Conservation (phyloP, 2,329 filamentous ascomycete species). For the Trichoderma gracile region DNA sequence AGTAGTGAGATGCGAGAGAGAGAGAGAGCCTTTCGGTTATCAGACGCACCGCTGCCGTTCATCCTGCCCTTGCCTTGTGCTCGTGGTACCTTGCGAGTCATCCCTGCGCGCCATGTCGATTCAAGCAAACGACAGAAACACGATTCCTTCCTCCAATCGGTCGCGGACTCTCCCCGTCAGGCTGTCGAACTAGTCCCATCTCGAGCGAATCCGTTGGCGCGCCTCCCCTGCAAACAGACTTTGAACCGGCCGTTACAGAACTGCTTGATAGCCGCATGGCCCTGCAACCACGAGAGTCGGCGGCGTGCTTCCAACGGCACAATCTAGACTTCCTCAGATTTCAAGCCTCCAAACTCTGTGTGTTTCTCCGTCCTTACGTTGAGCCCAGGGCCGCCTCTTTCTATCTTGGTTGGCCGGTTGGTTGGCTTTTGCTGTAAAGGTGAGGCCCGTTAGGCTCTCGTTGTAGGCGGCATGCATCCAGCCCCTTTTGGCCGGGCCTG, state of each 20-base stretch:
- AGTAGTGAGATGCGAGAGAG: not conserved
- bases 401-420: slow-evolving; percentile 7
- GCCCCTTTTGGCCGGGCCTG: slow-evolving; percentile 7
- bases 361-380: not conserved
- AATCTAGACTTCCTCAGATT: slow-evolving; percentile 9
- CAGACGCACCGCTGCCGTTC: not conserved
- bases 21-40: not conserved
- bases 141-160: slow-evolving; percentile 9
- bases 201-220: not conserved
- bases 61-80: not conserved
- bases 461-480: not conserved
- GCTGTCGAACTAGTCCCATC: slow-evolving; percentile 7
- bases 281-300: slow-evolving; percentile 1
- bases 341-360: slow-evolving; percentile 7
- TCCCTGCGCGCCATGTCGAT: not conserved
- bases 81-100: not conserved
- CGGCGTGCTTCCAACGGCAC: not conserved
- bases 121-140: not conserved
- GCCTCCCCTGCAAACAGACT: slow-evolving; percentile 13
- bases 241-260: not conserved
- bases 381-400: not conserved
- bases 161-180: not conserved
- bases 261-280: slow-evolving; percentile 6
- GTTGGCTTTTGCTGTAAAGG: not conserved
- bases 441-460: slow-evolving; percentile 1